A percentile compares a stretch with the other conserved stretches of the same genome.
Conservation (phyloP, 2,329 filamentous ascomycete genomes). For the Amphichorda felina region DNA sequence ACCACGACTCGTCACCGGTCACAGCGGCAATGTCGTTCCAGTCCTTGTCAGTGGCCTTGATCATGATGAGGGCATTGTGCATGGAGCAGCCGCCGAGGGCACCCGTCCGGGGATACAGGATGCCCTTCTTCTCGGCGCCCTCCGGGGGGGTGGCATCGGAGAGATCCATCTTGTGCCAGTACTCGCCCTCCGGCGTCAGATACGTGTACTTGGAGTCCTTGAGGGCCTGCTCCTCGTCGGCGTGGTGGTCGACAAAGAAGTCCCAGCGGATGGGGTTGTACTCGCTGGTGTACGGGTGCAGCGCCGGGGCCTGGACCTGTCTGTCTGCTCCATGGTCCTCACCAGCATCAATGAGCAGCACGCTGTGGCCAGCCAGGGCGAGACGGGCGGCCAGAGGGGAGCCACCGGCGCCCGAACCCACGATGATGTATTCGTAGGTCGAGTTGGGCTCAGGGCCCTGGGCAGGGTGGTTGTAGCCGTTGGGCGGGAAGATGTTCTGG, state of each 20-base stretch:
- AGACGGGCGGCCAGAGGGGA: slow-evolving; percentile 46
- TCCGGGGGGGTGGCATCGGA: slow-evolving; percentile 19
- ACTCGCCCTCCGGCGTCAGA: slow-evolving; percentile 5
- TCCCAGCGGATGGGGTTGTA: slow-evolving; percentile 41
- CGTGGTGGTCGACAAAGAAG: slow-evolving; percentile 46
- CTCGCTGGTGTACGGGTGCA: slow-evolving; percentile 33
- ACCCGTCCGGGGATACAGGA: slow-evolving; percentile 32
- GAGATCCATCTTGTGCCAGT: slow-evolving; percentile 3
- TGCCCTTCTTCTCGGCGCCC: slow-evolving; percentile 26
- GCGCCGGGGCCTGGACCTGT: slow-evolving; percentile 35
- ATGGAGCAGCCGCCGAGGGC: slow-evolving; percentile 39
- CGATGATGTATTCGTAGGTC: slow-evolving; percentile 44
- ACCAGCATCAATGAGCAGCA: slow-evolving; percentile 49
- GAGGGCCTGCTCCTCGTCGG: slow-evolving; percentile 24
- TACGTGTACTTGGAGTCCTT: slow-evolving; percentile 25
- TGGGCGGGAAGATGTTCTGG: slow-evolving; percentile 5
- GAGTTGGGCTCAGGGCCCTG: slow-evolving; percentile 5
- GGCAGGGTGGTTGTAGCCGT: slow-evolving; percentile 6
- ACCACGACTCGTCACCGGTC: slow-evolving; percentile 50
- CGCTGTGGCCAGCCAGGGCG: slow-evolving; percentile 45
- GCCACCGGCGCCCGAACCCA: slow-evolving; percentile 50
- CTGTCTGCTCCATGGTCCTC: slow-evolving; percentile 38
- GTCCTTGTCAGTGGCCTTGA: slow-evolving; percentile 6
- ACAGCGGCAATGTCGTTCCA: slow-evolving; percentile 36
- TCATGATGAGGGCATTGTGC: slow-evolving; percentile 49